Evolutionary conservation across 176 grass and related monocot species (phyloP).

Genomic region (Coix lacrymajobi): DNA sequence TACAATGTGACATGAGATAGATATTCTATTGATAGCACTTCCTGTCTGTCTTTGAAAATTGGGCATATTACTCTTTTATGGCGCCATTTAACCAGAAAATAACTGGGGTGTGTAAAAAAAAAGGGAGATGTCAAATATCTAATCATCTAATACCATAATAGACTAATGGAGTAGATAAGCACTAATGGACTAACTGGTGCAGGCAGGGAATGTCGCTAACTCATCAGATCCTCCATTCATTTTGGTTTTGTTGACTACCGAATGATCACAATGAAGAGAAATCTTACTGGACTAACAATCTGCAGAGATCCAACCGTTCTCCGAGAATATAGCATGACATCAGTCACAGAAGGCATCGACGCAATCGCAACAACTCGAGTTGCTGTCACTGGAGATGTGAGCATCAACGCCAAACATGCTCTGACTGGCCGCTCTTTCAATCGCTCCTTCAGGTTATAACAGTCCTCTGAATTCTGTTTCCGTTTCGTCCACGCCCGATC

Average conservation of each 20-base stretch:
- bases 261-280: neutral
- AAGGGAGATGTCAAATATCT: neutral
- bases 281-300: neutral
- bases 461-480: neutral
- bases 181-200: neutral
- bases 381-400: slow-evolving; percentile 42
- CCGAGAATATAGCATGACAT: slow-evolving; percentile 70
- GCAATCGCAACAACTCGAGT: slow-evolving; percentile 91
- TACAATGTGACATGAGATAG: neutral
- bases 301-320: slow-evolving; percentile 67
- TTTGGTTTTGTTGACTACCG: neutral
- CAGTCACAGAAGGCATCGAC: slow-evolving; percentile 87
- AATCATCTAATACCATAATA: neutral
- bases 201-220: neutral
- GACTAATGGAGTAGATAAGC: neutral
- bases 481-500: neutral
- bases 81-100: neutral
- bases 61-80: neutral
- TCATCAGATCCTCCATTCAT: neutral
- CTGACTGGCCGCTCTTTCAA: slow-evolving; percentile 36
- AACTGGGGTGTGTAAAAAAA: neutral
- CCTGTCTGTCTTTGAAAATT: neutral
- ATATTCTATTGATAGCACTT: neutral
- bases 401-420: slow-evolving; percentile 28
- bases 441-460: slow-evolving; percentile 61